Conservation (phyloP, 257 asterid species). For the Solanum gandarillasii region DNA sequence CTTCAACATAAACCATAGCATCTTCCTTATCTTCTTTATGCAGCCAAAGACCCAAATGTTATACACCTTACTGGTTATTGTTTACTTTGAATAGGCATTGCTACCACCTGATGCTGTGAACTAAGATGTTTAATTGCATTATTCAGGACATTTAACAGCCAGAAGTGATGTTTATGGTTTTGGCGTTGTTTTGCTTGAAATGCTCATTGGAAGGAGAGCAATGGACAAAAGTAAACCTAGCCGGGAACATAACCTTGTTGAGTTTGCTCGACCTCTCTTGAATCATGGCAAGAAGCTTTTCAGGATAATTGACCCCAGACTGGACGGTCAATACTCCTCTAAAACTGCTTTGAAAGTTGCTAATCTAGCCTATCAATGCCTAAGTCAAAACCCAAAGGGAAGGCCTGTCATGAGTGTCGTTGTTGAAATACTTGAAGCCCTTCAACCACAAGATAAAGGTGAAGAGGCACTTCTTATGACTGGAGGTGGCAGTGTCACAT, state of each 20-base stretch:
- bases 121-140: background rate
- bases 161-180: constrained; percentile 87
- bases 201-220: constrained; percentile 81
- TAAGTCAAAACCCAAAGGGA: constrained; percentile 87
- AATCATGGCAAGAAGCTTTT: constrained; percentile 61
- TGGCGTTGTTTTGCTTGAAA: constrained; percentile 88
- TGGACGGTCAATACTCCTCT: constrained; percentile 80
- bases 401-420: constrained; percentile 85
- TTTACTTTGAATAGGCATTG: background rate
- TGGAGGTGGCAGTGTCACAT: constrained; percentile 50
- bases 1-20: background rate
- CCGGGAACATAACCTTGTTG: constrained; percentile 85
- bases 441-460: constrained; percentile 37
- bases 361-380: constrained; percentile 73
- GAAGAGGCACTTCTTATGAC: constrained; percentile 20
- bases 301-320: constrained; percentile 73
- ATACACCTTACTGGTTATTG: background rate
- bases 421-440: constrained; percentile 71
- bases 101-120: background rate
- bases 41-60: background rate
- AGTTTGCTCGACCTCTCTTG: constrained; percentile 86
- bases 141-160: constrained; percentile 78
- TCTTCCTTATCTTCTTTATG: background rate
- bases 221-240: constrained; percentile 92
- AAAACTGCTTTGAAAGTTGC: constrained; percentile 67